Evolutionary conservation across 768 basidiomycete genomes (phyloP).

Genomic region (Favolaschia claudopus): DNA sequence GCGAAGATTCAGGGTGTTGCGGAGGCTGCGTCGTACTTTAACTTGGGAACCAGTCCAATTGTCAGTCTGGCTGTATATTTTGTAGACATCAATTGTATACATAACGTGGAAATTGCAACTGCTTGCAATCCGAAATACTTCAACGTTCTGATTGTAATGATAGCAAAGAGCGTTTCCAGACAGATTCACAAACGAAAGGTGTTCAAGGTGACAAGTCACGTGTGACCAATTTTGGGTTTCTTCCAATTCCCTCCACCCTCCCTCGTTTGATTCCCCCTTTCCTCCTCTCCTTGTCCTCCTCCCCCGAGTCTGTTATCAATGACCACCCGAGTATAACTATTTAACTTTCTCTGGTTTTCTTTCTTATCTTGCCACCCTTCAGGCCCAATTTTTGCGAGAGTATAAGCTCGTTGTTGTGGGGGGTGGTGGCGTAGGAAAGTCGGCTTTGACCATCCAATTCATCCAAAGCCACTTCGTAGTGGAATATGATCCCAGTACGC

Average conservation of each 20-base stretch:
- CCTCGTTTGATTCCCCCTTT: constrained; percentile 11
- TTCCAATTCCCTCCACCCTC: constrained; percentile 2
- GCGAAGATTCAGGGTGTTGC: constrained; percentile 69
- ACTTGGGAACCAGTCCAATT: constrained; percentile 17
- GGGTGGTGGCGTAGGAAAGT: constrained; percentile 84
- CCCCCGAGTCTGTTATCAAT: constrained; percentile 2
- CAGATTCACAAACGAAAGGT: too few species aligned
- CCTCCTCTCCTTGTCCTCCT: constrained; percentile 20
- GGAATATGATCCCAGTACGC: constrained; percentile 55
- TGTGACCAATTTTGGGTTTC: too few species aligned
- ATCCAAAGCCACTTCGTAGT: constrained; percentile 95
- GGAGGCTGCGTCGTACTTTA: constrained; percentile 69
- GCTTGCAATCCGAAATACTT: too few species aligned
- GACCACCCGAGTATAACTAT: constrained; percentile 15
- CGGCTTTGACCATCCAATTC: constrained; percentile 96
- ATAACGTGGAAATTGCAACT: constrained; percentile 1
- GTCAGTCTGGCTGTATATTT: constrained; percentile 10
- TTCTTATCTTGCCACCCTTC: background rate
- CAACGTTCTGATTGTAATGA: too few species aligned
- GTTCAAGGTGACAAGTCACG: too few species aligned
- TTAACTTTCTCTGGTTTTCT: background rate
- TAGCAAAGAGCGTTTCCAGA: too few species aligned
- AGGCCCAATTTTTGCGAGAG: constrained; percentile 24
- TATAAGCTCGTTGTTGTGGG: constrained; percentile 73
- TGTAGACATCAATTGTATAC: constrained; percentile 6